These are phyloP conservation scores for Ceriops decandra DNA, from an alignment of 345 rosid genomes.

Conservation along the genomic window DNA sequence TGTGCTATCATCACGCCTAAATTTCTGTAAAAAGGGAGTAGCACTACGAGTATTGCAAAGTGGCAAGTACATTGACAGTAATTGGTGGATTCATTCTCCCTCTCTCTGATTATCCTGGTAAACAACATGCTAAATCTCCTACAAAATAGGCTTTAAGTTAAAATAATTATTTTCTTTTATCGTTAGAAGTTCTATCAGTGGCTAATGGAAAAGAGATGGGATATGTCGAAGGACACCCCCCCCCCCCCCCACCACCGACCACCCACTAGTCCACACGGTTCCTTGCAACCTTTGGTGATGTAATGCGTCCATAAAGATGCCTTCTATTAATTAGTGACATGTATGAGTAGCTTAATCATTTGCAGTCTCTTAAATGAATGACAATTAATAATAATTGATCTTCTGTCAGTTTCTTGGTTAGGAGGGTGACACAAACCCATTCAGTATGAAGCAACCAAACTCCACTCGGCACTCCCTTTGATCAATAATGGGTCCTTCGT, in stretches of 20 bases:
- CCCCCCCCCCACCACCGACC: conserved; percentile 40
- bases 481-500: too few species aligned
- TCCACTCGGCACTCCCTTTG: too few species aligned
- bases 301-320: conserved; percentile 20
- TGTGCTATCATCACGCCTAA: too few species aligned
- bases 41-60: too few species aligned
- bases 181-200: conserved; percentile 20
- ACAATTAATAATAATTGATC: conserved; percentile 2
- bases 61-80: too few species aligned
- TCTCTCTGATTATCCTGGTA: background rate
- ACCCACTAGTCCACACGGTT: conserved; percentile 13
- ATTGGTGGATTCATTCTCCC: too few species aligned
- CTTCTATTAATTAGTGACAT: conserved; percentile 17
- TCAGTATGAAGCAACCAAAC: background rate
- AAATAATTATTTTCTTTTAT: conserved; percentile 14
- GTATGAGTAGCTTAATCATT: conserved; percentile 12
- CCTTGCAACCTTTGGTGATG: conserved; percentile 8
- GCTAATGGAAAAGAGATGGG: conserved; percentile 2
- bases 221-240: conserved; percentile 35
- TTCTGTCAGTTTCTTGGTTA: conserved; percentile 19
- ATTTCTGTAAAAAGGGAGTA: too few species aligned
- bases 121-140: conserved; percentile 21
- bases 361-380: conserved; percentile 11
- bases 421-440: conserved; percentile 28
- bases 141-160: conserved; percentile 21